These are phyloP conservation scores for Mucor velutinosus DNA, from an alignment of 371 early-diverging fungal genomes.

Conservation along the genomic window DNA sequence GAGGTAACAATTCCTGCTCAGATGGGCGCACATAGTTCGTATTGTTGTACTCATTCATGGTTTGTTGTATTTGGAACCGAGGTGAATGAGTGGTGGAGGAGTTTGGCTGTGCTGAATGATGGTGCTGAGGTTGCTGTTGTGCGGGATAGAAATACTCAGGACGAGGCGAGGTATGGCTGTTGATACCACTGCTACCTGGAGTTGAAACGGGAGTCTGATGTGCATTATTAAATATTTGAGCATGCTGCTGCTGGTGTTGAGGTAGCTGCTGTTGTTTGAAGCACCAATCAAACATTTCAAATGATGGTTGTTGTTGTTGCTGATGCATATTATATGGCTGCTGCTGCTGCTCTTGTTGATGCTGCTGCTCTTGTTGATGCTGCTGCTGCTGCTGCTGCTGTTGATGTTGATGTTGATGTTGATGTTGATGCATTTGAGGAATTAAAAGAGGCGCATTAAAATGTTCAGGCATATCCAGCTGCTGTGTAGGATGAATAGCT, in stretches of 20 bases:
- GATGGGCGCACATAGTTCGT: neutral
- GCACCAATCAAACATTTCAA: constrained; percentile 8
- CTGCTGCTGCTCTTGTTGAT: neutral
- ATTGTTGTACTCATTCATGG: neutral
- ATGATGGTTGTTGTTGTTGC: neutral
- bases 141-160: neutral
- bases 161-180: neutral
- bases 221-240: neutral
- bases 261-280: constrained; percentile 1
- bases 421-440: neutral
- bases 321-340: neutral
- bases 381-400: neutral
- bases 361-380: neutral
- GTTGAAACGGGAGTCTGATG: neutral
- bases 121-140: neutral
- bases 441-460: neutral
- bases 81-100: neutral
- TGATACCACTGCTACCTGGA: neutral
- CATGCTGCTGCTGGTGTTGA: neutral
- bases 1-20: neutral
- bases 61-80: neutral
- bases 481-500: constrained; percentile 6
- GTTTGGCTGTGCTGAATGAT: neutral
- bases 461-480: neutral
- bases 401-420: neutral